Base-by-base conservation (phyloP, 164 flowering plant species). In the Hamamelis virginiana region DNA sequence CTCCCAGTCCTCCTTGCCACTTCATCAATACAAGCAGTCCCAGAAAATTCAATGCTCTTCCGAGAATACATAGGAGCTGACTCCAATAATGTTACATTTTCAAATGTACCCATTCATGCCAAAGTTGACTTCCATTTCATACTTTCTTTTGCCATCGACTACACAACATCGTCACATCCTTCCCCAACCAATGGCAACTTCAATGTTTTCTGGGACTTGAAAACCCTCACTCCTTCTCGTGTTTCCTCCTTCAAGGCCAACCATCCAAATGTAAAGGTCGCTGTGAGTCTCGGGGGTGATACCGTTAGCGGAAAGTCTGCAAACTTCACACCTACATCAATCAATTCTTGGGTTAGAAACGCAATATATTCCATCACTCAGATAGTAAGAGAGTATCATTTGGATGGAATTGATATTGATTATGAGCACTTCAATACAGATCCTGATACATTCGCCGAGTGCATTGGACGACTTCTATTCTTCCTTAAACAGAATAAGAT, bases 71-170 rank as follows among this genome's bases (percentile, higher is more conserved):
- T 80, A 15, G 81, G 79, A 46, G 79, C 80, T 1, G 77, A 75
- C 51, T 48, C 9, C 47, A 64, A 72, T 0, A 18, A 59, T 9
- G 76, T 75, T 0, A 66, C 18, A 33, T 77, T 80, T 44, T 64
- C 77, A 0, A 78, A 77, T 19, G 73, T 77, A 8, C 83, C 81
- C 1, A 67, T 75, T 21, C 50, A 69, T 60, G 55, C 78, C 47
- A 25, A 56, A 6, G 76, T 78, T 8, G 75, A 74, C 1, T 60
- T 75, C 26, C 83, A 80, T 63, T 80, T 74, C 76, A 69, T 77
- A 19, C 80, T 77, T n/a, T 64, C 83, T 33, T 77, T 80, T 38
- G 83, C 76, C 16, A 72, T 80, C 2, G 83, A 80, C 57, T 80
- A 75, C 76, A 69, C 72, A 9, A 6, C 33, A 4, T 19, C 68